Evolutionary conservation across 164 flowering plant species (phyloP).

Genomic region (Annona squamosa): DNA sequence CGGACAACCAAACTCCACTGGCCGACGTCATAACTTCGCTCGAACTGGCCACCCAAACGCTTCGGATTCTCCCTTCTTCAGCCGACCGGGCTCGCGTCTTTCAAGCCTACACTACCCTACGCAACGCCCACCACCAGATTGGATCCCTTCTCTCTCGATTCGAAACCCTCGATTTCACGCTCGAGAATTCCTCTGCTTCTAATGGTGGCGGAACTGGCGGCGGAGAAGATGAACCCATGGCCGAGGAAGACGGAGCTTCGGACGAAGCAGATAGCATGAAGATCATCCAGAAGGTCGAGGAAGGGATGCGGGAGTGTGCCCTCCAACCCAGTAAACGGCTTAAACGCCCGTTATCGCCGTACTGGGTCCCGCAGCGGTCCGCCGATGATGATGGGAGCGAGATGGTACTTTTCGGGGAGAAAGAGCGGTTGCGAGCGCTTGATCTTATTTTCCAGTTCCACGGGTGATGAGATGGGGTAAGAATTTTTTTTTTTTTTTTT

Average conservation of each 20-base stretch:
- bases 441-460: slow-evolving; percentile 9
- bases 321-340: slow-evolving; percentile 1
- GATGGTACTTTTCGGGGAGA: neutral
- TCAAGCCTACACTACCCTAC: slow-evolving; percentile 4
- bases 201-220: neutral
- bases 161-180: neutral
- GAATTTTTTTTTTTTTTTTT: too few relatives aligned
- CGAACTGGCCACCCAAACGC: slow-evolving; percentile 3
- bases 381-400: neutral
- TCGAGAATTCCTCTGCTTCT: neutral
- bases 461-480: neutral
- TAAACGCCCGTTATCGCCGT: slow-evolving; percentile 5
- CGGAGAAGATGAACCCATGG: neutral
- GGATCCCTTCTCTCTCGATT: neutral
- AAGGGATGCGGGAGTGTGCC: slow-evolving; percentile 5
- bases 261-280: neutral
- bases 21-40: slow-evolving; percentile 1
- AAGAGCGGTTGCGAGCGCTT: neutral
- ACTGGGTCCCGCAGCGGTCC: neutral
- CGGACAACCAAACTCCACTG: neutral
- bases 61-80: neutral
- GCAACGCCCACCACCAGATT: slow-evolving; percentile 1
- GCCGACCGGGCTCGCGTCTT: neutral
- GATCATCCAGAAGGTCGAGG: neutral
- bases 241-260: slow-evolving; percentile 1